Base-by-base conservation (phyloP, 305 asterid genomes). In the Rubia occidens region DNA sequence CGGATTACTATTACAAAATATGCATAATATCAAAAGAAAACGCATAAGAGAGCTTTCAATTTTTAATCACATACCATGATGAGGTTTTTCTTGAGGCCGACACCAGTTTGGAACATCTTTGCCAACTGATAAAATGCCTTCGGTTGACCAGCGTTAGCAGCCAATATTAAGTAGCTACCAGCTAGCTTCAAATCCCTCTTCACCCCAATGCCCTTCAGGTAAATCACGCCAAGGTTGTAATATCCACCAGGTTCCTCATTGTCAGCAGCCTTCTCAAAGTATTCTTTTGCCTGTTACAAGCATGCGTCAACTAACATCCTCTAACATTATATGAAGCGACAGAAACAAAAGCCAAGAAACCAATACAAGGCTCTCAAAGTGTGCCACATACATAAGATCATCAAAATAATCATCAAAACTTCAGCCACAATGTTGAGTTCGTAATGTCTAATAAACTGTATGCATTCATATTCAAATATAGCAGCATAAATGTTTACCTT, bases 71-170 rank as follows among this genome's bases (percentile, higher is more conserved):
- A 54, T 82, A 89, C 98, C 96, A 86, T 79, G 43, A 84, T 86
- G 60, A 90, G 86, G 79, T 90, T 93, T 84, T 93, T 90, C 83
- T 84, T 87, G 63, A 88, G 80, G 56, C 84, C 97, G 68, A 90
- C 84, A 65, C 98, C 98, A 59, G 91, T 86, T 58, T 93, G 95
- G 77, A 93, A 88, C 98, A 93, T 93, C 85, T 88, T 93, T 70
- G 97, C 98, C 75, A 88, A 77, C 73, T 93, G 71, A 84, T 90
- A 86, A 86, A 85, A 90, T 72, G 89, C 82, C 84, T 93, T 93
- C 82, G 78, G 94, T 82, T 78, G 98, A 75, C 97, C 96, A 67
- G 87, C 92, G 74, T 72, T 84, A 75, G 78, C 78, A 69, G 77
- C 97, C 82, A 56, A 75, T 78, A 80, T 67, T 32, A 83, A 70